Evolutionary conservation across 2,329 filamentous ascomycete species (phyloP).

Genomic region (Falciphora oryzae): DNA sequence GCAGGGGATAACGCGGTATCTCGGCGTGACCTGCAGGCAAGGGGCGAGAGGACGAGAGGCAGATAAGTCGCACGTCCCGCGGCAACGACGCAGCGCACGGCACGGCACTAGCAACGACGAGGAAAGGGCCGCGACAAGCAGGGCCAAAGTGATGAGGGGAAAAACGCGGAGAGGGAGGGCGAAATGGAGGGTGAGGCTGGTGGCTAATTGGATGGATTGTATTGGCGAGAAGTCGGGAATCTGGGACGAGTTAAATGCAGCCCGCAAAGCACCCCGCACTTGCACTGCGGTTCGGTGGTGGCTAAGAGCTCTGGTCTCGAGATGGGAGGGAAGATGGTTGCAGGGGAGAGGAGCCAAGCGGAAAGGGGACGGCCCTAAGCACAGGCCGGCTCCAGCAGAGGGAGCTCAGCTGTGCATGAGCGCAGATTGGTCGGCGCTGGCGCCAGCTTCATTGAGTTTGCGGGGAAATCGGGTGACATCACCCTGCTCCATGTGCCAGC

Average conservation of each 20-base stretch:
- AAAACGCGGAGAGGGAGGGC: background rate
- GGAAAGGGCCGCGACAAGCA: background rate
- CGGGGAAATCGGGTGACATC: background rate
- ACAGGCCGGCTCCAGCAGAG: background rate
- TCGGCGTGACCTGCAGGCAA: background rate
- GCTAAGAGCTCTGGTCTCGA: background rate
- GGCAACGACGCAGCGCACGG: background rate
- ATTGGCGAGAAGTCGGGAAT: conserved; percentile 16
- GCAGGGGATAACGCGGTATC: background rate
- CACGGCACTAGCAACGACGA: background rate
- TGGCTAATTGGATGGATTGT: conserved; percentile 24
- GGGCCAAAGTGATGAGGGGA: background rate
- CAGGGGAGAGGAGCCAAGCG: background rate
- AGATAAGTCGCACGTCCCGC: background rate
- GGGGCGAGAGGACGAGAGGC: background rate
- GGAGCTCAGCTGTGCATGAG: background rate
- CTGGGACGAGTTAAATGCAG: conserved; percentile 5
- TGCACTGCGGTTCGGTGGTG: conserved; percentile 1
- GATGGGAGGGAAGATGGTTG: conserved; percentile 1
- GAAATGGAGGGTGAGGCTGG: conserved; percentile 24
- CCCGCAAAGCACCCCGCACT: conserved; percentile 9
- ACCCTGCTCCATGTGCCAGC: background rate
- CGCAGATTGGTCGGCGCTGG: too few relatives aligned
- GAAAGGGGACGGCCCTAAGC: background rate
- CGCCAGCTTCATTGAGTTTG: background rate